Evolutionary conservation across 768 basidiomycete genomes (phyloP), one percentile per base, ranked within the genome.

Genomic region (Xerocomellus chrysenteron): DNA sequence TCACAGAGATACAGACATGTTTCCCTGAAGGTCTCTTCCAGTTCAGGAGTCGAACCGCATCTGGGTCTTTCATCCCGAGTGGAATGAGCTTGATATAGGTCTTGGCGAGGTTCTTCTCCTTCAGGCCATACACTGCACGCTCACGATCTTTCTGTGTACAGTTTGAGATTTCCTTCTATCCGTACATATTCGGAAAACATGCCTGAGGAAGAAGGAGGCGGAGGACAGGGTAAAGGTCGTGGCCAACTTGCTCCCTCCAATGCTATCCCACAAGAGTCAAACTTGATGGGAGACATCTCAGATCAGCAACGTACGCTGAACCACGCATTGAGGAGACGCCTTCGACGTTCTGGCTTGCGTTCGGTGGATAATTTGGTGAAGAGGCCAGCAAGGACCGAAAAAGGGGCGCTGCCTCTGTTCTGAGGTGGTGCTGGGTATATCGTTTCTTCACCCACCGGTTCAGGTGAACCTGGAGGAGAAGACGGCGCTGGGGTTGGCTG

Each of bases 51-150:
- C 90, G 82, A 47, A 89, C 80, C 0, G 92, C 88, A 65, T 95
- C 92, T 8, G 85, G 86, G 53, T 92, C 89, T 67, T 84, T 84
- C 68, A 74, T 82, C 39, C 88, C 88, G 3, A 99, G 78, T 1
- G 91, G 92, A 36, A 98, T 89, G 3, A 95, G 80, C 58, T 89
- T 87, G 75, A 96, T 92, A 68, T 95, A 97, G 11, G 84, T 85
- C 72, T 94, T 98, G 5, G 94, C 95, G 3, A 99, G 76, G 67
- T 90, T 91, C 74, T 90, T 90, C 76, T 99, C 97, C 70, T 99
- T 99, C 61, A 97, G 73, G 14, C 94, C 92, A 71, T 98, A 99
- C 0, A 94, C 87, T 0, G 92, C 83, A 51, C 97, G 85, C 59
- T 98, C 93, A 35, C 88, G 82, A 69, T 98, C 97, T 83, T 97